phyloP scores from a whole-genome alignment of 345 rosid species.

The Eucalyptus marginata region DNA sequence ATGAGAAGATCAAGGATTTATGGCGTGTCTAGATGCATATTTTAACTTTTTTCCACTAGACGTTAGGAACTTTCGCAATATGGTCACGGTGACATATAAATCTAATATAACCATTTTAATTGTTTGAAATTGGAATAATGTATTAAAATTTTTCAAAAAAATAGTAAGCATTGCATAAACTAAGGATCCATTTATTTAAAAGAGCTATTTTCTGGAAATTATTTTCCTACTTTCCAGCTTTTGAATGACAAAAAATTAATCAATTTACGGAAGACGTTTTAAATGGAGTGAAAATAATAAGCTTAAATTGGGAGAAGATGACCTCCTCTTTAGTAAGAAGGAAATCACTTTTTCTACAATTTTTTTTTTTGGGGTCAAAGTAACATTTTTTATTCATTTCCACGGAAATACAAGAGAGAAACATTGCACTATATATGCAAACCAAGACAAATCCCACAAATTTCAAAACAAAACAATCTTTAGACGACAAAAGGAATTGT shows the following conservation, averaged over 20 bases:
- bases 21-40: not conserved
- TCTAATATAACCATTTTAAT: not conserved
- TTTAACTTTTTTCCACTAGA: not conserved
- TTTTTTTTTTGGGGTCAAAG: no score
- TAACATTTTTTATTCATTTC: no score
- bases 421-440: no score
- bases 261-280: rapidly evolving
- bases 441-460: no score
- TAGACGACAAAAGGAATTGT: no score
- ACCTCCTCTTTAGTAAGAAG: not conserved
- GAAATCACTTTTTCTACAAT: not conserved
- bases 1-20: not conserved
- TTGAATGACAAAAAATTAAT: not conserved
- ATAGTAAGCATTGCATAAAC: not conserved
- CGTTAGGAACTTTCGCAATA: not conserved
- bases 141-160: not conserved
- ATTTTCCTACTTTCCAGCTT: not conserved
- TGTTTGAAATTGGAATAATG: not conserved
- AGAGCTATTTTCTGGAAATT: not conserved
- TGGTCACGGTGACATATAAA: not conserved
- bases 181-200: not conserved
- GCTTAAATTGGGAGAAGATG: not conserved
- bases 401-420: no score
- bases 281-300: not conserved
- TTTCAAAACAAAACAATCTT: no score